Base-by-base conservation (phyloP, 2,329 filamentous ascomycete genomes). In the Ustulina deusta region DNA sequence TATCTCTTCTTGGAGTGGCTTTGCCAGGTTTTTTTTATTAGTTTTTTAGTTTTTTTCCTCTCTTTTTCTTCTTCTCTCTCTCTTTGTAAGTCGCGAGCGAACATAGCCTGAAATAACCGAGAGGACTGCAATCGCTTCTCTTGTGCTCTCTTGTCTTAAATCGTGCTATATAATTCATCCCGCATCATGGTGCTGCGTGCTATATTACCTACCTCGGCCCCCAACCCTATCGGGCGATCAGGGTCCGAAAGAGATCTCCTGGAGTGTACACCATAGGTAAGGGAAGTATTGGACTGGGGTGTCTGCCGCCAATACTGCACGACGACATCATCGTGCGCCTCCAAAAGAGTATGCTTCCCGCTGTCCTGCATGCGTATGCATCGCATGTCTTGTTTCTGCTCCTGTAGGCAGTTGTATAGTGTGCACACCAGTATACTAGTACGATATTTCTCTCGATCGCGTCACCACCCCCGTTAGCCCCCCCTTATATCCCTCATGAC, bases 301-400 rank as follows among this genome's bases (percentile, higher is more conserved):
- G 22, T 5, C 36, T 11, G 5, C 13, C 54, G 11, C 13, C 34
- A 32, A n/a, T 13, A 20, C 54, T 56, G 54, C 54, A 56, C 54
- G 54, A 42, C 54, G 54, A 56, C 54, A 56, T 56, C 54, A 56
- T 56, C 36, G 54, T 56, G 54, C 54, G 54, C 34, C 13, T 29
- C 22, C 15, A 29, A 2, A 34, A 52, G 20, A 17, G 49, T 6
- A 51, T 55, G 34, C 36, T 56, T 56, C 36, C 34, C 36, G 36
- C 22, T 25, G 54, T 32, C n/a, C 22, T 55, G 34, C 38, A 42
- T 42, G 22, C 36, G 15, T n/a, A 17, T 56, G 54, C 54, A 42
- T 56, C 36, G 54, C 54, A 42, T 40, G 54, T 36, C 54, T 56
- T 42, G 54, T 56, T 29, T 42, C 9, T 52, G 15, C 49, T 52